Conservation (phyloP, 2,329 filamentous ascomycete genomes). For the Sclerotinia trifoliorum region DNA sequence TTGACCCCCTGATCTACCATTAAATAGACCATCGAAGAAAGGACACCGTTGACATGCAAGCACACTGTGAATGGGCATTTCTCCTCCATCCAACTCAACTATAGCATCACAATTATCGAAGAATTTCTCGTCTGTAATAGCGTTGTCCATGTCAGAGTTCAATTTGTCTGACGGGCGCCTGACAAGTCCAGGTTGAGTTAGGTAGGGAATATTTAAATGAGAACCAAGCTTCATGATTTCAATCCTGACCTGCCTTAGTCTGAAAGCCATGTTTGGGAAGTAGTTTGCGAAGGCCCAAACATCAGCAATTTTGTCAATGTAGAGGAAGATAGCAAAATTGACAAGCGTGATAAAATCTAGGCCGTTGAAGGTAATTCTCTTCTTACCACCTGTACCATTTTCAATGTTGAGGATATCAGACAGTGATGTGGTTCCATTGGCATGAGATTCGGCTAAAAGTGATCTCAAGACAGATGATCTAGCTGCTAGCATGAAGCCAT, state of each 20-base stretch:
- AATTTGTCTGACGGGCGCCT: constrained; percentile 62
- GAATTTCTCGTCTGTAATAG: constrained; percentile 66
- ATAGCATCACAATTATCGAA: constrained; percentile 79
- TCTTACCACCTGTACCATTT: constrained; percentile 47
- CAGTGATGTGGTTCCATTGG: constrained; percentile 53
- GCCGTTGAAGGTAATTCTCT: constrained; percentile 63
- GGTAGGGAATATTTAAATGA: constrained; percentile 63
- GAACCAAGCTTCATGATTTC: constrained; percentile 87
- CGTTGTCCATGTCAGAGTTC: constrained; percentile 66
- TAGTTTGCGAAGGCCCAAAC: constrained; percentile 77
- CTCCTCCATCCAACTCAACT: constrained; percentile 74
- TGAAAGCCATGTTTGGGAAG: constrained; percentile 61
- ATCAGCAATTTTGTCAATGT: constrained; percentile 76
- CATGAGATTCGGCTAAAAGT: constrained; percentile 58
- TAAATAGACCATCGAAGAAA: constrained; percentile 88
- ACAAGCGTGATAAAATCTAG: constrained; percentile 77
- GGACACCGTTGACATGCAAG: constrained; percentile 81
- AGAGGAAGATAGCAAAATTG: constrained; percentile 76
- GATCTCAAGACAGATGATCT: constrained; percentile 69
- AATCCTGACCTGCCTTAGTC: constrained; percentile 75
- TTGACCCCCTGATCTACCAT: constrained; percentile 78
- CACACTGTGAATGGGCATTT: constrained; percentile 71
- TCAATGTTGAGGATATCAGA: constrained; percentile 61
- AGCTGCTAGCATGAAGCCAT: constrained; percentile 75
- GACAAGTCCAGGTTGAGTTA: constrained; percentile 76